Evolutionary conservation across 331 rosid genomes (phyloP).

Genomic region (Rhamnella rubrinervis): DNA sequence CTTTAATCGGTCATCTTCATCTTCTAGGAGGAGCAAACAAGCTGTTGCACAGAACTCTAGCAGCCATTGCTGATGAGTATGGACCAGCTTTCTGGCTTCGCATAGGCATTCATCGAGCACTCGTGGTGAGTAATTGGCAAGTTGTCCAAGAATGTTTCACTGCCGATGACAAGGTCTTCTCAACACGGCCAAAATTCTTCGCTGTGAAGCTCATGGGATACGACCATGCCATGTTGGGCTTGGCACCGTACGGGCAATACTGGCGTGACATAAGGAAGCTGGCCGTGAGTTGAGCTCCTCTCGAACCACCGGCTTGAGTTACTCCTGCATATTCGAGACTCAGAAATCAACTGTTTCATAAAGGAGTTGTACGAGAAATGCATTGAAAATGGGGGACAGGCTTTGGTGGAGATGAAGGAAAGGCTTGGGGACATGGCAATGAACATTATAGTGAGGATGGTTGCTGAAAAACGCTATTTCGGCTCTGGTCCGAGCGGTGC

Average conservation of each 20-base stretch:
- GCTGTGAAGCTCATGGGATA: slow-evolving; percentile 4
- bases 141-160: neutral
- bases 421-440: slow-evolving; percentile 7
- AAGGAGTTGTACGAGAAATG: neutral
- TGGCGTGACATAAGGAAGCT: slow-evolving; percentile 6
- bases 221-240: slow-evolving; percentile 14
- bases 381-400: no score
- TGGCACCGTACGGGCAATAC: neutral
- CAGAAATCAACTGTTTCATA: neutral
- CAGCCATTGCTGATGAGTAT: neutral
- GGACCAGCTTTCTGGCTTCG: neutral
- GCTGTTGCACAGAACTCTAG: neutral
- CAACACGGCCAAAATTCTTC: neutral
- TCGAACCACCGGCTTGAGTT: neutral
- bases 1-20: slow-evolving; percentile 6
- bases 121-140: neutral
- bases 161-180: neutral
- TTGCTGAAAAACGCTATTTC: neutral
- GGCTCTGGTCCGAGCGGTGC: neutral
- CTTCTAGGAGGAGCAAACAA: neutral
- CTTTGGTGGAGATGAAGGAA: slow-evolving; percentile 1
- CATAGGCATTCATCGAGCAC: neutral
- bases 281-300: neutral
- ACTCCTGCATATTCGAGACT: neutral
- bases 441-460: neutral